A percentile compares a stretch with the other conserved stretches of the same genome.
phyloP scores from a whole-genome alignment of 441 rosid species.

The Corymbia citriodora region DNA sequence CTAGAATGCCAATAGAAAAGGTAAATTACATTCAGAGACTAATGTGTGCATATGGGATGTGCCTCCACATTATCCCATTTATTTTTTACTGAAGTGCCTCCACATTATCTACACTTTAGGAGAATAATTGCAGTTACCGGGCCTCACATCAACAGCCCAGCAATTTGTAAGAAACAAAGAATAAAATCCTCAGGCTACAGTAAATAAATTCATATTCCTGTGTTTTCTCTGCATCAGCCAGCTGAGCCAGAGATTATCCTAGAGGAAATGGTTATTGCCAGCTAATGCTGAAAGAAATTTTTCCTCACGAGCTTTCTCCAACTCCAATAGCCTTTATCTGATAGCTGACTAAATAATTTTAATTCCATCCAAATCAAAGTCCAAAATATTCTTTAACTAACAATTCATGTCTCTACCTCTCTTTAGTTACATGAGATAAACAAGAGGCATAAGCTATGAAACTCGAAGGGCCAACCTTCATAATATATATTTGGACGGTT shows the following conservation, averaged over 20 bases:
- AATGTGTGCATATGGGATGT: background rate
- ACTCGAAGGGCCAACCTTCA: constrained; percentile 54
- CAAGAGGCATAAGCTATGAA: background rate
- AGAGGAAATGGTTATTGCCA: background rate
- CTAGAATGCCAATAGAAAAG: background rate
- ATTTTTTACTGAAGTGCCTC: background rate
- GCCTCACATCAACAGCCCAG: background rate
- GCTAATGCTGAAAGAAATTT: background rate
- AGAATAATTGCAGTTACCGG: background rate
- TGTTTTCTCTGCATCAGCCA: background rate
- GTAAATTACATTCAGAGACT: background rate
- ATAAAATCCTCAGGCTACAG: background rate
- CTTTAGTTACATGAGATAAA: background rate
- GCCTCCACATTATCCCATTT: background rate
- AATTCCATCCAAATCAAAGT: background rate
- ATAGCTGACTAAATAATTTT: background rate
- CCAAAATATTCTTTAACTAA: background rate
- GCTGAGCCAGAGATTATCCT: background rate
- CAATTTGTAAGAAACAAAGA: background rate
- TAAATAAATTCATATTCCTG: background rate
- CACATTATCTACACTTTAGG: background rate
- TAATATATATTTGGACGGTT: constrained; percentile 91
- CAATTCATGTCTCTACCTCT: background rate
- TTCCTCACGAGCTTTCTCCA: background rate
- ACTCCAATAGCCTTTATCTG: background rate